Conservation (phyloP, 2,329 filamentous ascomycete species). For the Monosporascus sp. region DNA sequence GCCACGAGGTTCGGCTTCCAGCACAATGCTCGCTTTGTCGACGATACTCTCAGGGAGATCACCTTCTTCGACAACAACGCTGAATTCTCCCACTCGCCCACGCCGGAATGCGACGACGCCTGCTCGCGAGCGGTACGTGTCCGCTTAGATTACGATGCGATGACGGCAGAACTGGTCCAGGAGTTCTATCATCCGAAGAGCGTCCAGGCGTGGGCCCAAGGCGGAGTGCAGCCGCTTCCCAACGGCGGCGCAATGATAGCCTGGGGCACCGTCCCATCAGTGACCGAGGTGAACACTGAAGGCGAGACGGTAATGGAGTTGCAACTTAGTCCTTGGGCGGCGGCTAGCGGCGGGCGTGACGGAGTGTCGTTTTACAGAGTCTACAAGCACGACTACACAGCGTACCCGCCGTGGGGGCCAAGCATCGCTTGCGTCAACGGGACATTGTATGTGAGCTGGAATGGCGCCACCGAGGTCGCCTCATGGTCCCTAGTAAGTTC, state of each 20-base stretch:
- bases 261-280: slow-evolving; percentile 45
- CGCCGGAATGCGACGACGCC: slow-evolving; percentile 12
- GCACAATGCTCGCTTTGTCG: slow-evolving; percentile 28
- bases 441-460: slow-evolving; percentile 34
- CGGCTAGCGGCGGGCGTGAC: slow-evolving; percentile 22
- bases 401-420: slow-evolving; percentile 23
- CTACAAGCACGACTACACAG: slow-evolving; percentile 45
- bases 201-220: slow-evolving; percentile 32
- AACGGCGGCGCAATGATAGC: slow-evolving; percentile 48
- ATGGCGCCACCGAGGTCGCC: slow-evolving; percentile 34
- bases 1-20: slow-evolving; percentile 30
- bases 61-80: slow-evolving; percentile 31
- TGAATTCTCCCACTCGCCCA: slow-evolving; percentile 8
- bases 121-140: slow-evolving; percentile 39
- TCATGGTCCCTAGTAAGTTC: slow-evolving; percentile 16
- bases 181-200: slow-evolving; percentile 30
- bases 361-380: slow-evolving; percentile 42
- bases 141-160: slow-evolving; percentile 32
- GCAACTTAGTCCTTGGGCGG: slow-evolving; percentile 29
- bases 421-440: slow-evolving; percentile 11
- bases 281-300: slow-evolving; percentile 38
- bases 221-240: slow-evolving; percentile 44
- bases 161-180: slow-evolving; percentile 36
- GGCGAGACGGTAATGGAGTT: slow-evolving; percentile 45
- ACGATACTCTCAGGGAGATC: slow-evolving; percentile 17